Evolutionary conservation across 225 moss, liverwort and hornwort genomes (phyloP).

Genomic region (Polytrichum commune): DNA sequence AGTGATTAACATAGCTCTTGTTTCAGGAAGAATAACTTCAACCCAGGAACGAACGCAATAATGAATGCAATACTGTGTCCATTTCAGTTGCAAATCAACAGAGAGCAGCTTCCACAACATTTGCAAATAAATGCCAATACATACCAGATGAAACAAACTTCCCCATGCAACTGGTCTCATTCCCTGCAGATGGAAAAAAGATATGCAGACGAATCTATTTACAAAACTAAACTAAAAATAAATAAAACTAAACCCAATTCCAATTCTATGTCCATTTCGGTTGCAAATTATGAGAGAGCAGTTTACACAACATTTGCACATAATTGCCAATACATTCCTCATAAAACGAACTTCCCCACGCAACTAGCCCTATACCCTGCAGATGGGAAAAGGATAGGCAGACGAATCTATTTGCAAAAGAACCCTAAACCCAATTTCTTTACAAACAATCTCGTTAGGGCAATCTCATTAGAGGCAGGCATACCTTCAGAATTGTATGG

Average conservation of each 20-base stretch:
- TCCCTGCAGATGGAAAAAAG: too few relatives aligned
- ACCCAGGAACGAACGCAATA: too few relatives aligned
- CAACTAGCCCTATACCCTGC: not conserved
- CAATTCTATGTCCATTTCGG: too few relatives aligned
- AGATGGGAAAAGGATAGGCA: too few relatives aligned
- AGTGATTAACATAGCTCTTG: too few relatives aligned
- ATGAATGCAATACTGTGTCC: too few relatives aligned
- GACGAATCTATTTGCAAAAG: not conserved
- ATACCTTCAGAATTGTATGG: conserved; percentile 24
- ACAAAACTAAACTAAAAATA: not conserved
- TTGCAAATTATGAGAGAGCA: too few relatives aligned
- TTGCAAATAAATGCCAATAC: not conserved
- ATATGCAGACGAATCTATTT: too few relatives aligned
- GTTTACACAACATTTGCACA: not conserved
- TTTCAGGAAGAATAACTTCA: too few relatives aligned
- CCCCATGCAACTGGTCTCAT: not conserved
- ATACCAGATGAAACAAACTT: not conserved
- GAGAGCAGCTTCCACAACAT: not conserved
- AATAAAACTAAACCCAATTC: not conserved
- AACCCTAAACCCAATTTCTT: not conserved
- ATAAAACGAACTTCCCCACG: not conserved
- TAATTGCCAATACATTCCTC: too few relatives aligned
- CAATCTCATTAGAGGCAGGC: not conserved
- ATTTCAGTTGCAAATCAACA: too few relatives aligned
- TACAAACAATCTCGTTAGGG: too few relatives aligned